phyloP scores from a whole-genome alignment of 179 eudicot genomes.

The Sideroxylon spinosum region DNA sequence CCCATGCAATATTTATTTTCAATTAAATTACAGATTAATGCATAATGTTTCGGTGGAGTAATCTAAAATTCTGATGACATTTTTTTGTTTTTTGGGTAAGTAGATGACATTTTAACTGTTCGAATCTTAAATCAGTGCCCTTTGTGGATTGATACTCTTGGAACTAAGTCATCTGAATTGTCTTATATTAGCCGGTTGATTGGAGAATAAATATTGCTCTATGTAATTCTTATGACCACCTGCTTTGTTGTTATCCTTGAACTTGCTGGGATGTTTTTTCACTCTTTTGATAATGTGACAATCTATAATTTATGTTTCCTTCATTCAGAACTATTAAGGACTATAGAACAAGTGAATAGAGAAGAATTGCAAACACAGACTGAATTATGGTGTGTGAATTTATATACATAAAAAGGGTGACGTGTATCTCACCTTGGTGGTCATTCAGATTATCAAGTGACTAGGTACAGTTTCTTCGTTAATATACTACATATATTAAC shows the following conservation, averaged over 20 bases:
- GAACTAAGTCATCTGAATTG: not conserved
- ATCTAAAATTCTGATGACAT: not conserved
- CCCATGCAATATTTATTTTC: not conserved
- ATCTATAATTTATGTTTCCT: not conserved
- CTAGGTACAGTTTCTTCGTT: too few relatives aligned
- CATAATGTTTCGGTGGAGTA: not conserved
- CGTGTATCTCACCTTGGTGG: too few relatives aligned
- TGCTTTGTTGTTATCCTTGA: not conserved
- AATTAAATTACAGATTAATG: not conserved
- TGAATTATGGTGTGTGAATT: too few relatives aligned
- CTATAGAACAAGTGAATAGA: too few relatives aligned
- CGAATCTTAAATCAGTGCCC: not conserved
- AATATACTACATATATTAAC: too few relatives aligned
- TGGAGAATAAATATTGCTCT: not conserved
- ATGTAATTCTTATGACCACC: not conserved
- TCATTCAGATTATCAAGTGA: too few relatives aligned
- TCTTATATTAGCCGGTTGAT: not conserved
- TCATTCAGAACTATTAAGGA: not conserved
- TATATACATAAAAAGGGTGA: too few relatives aligned
- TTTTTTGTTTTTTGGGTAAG: too few relatives aligned
- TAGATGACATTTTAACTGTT: too few relatives aligned
- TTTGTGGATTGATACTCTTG: not conserved
- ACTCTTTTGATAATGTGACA: not conserved
- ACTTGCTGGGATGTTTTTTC: not conserved
- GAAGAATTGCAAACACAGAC: too few relatives aligned